phyloP scores from a whole-genome alignment of 2,329 filamentous ascomycete genomes.

The Aspergillus hiratsukae region DNA sequence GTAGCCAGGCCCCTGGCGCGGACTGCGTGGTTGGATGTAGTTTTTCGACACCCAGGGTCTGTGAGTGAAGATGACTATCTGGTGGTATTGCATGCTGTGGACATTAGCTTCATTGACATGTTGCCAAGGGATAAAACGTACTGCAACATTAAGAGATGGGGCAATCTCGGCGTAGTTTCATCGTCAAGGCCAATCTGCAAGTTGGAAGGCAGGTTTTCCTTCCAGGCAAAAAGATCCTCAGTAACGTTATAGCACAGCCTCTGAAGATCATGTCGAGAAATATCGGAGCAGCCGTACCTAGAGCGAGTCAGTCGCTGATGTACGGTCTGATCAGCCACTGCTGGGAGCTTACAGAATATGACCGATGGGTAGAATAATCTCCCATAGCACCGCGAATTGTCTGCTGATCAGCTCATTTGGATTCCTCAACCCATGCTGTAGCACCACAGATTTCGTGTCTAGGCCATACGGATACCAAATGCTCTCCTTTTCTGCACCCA shows the following conservation, averaged over 20 bases:
- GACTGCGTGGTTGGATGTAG: conserved; percentile 39
- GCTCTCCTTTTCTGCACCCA: conserved; percentile 22
- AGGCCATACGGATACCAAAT: conserved; percentile 32
- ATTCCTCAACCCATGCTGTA: conserved; percentile 22
- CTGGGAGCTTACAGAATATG: conserved; percentile 36
- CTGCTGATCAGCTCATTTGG: conserved; percentile 33
- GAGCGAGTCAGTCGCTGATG: background rate
- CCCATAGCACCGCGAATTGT: conserved; percentile 40
- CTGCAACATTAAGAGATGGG: conserved; percentile 42
- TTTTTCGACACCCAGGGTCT: conserved; percentile 42
- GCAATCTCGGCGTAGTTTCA: conserved; percentile 30
- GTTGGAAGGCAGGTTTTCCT: conserved; percentile 34
- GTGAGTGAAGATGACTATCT: conserved; percentile 43
- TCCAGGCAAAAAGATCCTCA: conserved; percentile 39
- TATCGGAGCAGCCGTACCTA: conserved; percentile 36
- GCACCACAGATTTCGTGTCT: conserved; percentile 11
- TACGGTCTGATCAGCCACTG: background rate
- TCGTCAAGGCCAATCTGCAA: conserved; percentile 34
- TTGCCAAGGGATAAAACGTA: conserved; percentile 12
- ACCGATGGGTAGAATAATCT: conserved; percentile 41
- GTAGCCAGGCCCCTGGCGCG: conserved; percentile 41
- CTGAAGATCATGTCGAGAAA: conserved; percentile 35
- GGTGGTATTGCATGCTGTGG: conserved; percentile 41
- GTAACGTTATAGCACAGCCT: conserved; percentile 32
- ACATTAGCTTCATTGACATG: background rate